Evolutionary conservation across 2,329 filamentous ascomycete genomes (phyloP).

Genomic region (Bertia moriformis): DNA sequence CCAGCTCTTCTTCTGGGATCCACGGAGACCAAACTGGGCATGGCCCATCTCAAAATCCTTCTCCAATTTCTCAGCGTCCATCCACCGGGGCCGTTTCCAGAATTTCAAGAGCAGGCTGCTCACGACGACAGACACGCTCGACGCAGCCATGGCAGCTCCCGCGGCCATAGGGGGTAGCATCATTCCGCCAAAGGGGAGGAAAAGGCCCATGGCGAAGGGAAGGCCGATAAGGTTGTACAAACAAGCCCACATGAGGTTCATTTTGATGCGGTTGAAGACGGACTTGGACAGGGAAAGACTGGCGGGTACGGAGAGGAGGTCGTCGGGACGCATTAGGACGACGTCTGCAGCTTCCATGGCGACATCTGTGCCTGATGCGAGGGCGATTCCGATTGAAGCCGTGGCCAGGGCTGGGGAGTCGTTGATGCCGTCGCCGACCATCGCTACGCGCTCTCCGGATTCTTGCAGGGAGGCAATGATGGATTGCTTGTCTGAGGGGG

Average conservation of each 20-base stretch:
- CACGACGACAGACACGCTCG: constrained; percentile 1
- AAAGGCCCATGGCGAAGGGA: constrained; percentile 1
- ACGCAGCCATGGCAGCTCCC: not conserved
- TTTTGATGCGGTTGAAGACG: constrained; percentile 1
- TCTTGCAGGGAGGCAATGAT: not conserved
- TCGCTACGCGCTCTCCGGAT: not conserved
- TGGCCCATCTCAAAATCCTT: constrained; percentile 5
- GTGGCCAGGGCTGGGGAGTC: not conserved
- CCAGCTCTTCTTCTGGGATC: too few relatives aligned
- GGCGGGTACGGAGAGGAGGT: not conserved
- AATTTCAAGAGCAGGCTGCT: constrained; percentile 1
- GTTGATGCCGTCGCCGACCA: constrained; percentile 1
- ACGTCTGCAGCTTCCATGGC: constrained; percentile 1
- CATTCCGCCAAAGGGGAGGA: not conserved
- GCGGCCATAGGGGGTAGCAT: constrained; percentile 9
- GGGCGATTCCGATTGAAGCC: not conserved
- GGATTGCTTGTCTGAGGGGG: not conserved
- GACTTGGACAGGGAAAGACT: not conserved
- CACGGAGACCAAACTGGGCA: too few relatives aligned
- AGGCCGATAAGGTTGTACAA: constrained; percentile 1
- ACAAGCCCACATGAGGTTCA: constrained; percentile 1
- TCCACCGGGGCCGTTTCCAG: not conserved
- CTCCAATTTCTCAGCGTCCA: not conserved
- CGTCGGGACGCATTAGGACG: not conserved
- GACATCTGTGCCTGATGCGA: not conserved